Base-by-base conservation (phyloP, 75 land plant genomes). In the Sequoia sempervirens region DNA sequence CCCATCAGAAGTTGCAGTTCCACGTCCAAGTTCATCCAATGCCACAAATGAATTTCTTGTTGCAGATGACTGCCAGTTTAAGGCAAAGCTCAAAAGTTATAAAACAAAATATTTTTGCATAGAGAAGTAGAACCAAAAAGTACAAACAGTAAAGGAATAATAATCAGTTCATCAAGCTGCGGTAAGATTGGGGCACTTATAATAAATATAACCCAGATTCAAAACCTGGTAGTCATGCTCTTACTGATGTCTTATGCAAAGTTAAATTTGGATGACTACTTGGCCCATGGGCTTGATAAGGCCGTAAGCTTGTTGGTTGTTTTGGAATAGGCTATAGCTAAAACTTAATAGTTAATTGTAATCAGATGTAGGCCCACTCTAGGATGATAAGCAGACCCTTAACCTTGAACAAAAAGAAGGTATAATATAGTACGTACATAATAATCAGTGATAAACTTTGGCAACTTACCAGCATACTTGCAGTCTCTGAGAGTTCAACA, bases 1-100 rank as follows among this genome's bases (percentile, higher is more conserved):
- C 17, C 99, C 99, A 90, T 97, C 99, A 84, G 99, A 95, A 41
- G 99, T 96, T 89, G 99, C 92, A 81, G 99, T 96, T 20, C 99
- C 98, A 45, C 99, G 90, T 47, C 99, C 99, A 88, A 97, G 96
- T 87, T 97, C 99, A 92, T 96, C 99, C 78, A 97, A 86, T 34
- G 94, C 95, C 73, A 97, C 99, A 61, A 97, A 53, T 66, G 99
- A 97, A 84, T 94, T 83, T 54, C 80, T 50, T 43, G 96, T 95
- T 75, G 99, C 99, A 85, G 89, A 91, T 38, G 93, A 87, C 99
- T 95, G 89, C 89, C 88, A 46, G 52, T 53, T 46, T 26, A 66
- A 82, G 41, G 20, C 26, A 82, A 82, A 69, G 41, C 20, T 54
- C 36, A 36, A 18, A 32, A 32, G 38, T 40, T 32, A 53, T 1